These are phyloP conservation scores for Schizopora paradoxa DNA, from an alignment of 1,284 basidiomycete species.

Conservation along the genomic window DNA sequence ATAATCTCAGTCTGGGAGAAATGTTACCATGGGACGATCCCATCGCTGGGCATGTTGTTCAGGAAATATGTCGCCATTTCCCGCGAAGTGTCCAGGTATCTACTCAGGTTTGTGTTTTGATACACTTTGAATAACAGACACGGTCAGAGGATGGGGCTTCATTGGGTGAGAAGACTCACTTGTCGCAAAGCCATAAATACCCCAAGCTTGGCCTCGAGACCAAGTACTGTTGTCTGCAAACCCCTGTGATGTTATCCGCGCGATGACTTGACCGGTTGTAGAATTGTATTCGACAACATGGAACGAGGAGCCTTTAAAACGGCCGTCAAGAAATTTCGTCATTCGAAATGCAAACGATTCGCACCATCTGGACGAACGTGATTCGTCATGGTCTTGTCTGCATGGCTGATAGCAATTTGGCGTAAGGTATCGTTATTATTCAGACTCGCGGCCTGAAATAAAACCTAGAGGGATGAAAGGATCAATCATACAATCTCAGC, in stretches of 20 bases:
- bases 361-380: conserved; percentile 58
- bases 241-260: conserved; percentile 54
- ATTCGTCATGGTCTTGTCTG: conserved; percentile 60
- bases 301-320: conserved; percentile 48
- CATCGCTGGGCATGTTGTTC: conserved; percentile 46
- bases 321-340: neutral
- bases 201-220: conserved; percentile 70
- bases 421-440: conserved; percentile 54
- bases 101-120: conserved; percentile 41
- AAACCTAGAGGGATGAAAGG: conserved; percentile 29
- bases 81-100: conserved; percentile 54
- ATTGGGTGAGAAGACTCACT: conserved; percentile 36
- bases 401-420: conserved; percentile 57
- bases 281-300: conserved; percentile 66
- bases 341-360: conserved; percentile 18
- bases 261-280: conserved; percentile 53
- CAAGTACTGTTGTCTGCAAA: conserved; percentile 63
- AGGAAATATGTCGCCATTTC: conserved; percentile 55
- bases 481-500: neutral
- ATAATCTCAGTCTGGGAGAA: conserved; percentile 1
- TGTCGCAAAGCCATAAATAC: conserved; percentile 62
- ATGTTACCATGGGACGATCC: conserved; percentile 58
- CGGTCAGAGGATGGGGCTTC: conserved; percentile 17
- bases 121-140: conserved; percentile 45
- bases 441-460: conserved; percentile 49